Base-by-base conservation (phyloP, 495 filamentous ascomycete genomes). In the Trichoderma orchidacearum region DNA sequence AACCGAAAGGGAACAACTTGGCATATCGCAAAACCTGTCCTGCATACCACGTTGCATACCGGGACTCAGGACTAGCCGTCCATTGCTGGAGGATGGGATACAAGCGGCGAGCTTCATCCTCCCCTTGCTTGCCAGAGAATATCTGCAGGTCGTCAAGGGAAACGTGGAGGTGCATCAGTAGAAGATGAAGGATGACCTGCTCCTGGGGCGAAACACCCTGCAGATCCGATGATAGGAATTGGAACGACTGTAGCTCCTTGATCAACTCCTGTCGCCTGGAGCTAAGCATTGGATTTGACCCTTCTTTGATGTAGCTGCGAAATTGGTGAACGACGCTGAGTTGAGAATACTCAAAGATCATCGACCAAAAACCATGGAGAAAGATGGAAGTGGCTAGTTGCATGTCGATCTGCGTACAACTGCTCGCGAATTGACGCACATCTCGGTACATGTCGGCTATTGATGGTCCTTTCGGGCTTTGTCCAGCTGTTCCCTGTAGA, bases 101-200 rank as follows among this genome's bases (percentile, higher is more conserved):
- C 7, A 79, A 75, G 3, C 75, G 66, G 3, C 74, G 69, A 1
- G 81, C 77, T 61, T 83, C 80, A 53, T 83, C 77, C 55, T 80
- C 76, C 55, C 81, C 82, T 54, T 83, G 79, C 32, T 82, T 80
- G 0, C 81, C 81, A 0, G 80, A 78, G 53, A 85, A 83, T 1
- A 81, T 74, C 57, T 87, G 82, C 0, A 86, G 72, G 52, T 85
- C 82, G 53, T 84, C 82, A 0, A 84, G 71, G 0, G 80, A 80
- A 58, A 82, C 75, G 63, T 84, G 71, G 0, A 85, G 66, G 58
- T 80, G 73, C 74, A 85, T 79, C 7, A 79, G 68, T 1, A 83
- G 65, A 0, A 83, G 68, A 57, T 85, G 75, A 4, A 80, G 64
- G 1, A 83, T 60, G 5, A 85, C 63, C 2, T 66, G 66, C 23